Evolutionary conservation across 2,329 filamentous ascomycete genomes (phyloP).

Genomic region (Reticulascus tulasneorum): DNA sequence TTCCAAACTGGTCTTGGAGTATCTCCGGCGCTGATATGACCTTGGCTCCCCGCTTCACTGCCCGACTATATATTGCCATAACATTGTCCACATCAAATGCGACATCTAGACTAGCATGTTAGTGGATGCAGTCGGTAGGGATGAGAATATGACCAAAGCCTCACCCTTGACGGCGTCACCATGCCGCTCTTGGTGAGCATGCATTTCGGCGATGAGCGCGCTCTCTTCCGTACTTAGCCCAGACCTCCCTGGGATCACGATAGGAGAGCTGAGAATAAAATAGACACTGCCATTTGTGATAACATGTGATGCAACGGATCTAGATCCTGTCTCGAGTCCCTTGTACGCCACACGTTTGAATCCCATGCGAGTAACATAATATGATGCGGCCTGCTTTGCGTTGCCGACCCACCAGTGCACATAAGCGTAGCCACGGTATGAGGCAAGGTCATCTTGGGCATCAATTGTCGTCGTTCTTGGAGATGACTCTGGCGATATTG

Average conservation of each 20-base stretch:
- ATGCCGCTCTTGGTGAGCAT: constrained; percentile 69
- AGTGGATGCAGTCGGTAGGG: too few relatives aligned
- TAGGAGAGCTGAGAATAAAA: constrained; percentile 70
- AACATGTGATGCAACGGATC: constrained; percentile 69
- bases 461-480: too few relatives aligned
- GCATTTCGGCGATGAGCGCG: constrained; percentile 60
- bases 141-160: constrained; percentile 48
- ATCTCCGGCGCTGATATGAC: too few relatives aligned
- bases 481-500: too few relatives aligned
- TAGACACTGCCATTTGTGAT: constrained; percentile 64
- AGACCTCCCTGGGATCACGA: too few relatives aligned
- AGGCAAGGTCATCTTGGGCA: too few relatives aligned
- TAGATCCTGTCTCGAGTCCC: constrained; percentile 72
- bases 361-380: constrained; percentile 74
- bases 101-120: too few relatives aligned
- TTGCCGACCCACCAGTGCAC: constrained; percentile 85
- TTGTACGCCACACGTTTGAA: constrained; percentile 71
- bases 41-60: too few relatives aligned
- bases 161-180: constrained; percentile 80
- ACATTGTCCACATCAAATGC: too few relatives aligned
- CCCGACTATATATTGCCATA: too few relatives aligned
- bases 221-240: constrained; percentile 56
- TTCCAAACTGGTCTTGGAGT: too few relatives aligned
- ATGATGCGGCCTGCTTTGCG: constrained; percentile 80
- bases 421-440: constrained; percentile 79